A percentile compares a stretch with the other conserved stretches of the same genome.
Evolutionary conservation across 2,329 filamentous ascomycete species (phyloP).

Genomic region (Microdochium nivale): DNA sequence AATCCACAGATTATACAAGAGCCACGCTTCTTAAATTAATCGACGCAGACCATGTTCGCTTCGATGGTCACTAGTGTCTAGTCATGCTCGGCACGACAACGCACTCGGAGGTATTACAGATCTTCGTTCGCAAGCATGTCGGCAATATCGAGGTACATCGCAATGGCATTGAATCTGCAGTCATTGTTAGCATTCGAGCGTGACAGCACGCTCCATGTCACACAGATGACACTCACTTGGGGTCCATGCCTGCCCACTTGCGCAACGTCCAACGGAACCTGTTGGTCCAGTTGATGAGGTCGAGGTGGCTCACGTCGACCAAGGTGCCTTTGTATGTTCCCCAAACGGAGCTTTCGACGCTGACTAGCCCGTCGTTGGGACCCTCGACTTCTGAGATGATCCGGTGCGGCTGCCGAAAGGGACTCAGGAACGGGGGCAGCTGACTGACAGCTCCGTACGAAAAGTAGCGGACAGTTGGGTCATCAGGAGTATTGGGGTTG

Average conservation of each 20-base stretch:
- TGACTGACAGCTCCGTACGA: slow-evolving; percentile 49
- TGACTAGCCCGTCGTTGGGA: slow-evolving; percentile 60
- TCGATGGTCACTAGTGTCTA: too few relatives aligned
- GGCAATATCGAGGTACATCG: slow-evolving; percentile 57
- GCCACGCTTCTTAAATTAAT: too few relatives aligned
- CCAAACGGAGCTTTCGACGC: slow-evolving; percentile 53
- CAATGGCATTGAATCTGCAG: slow-evolving; percentile 54
- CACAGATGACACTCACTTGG: slow-evolving; percentile 31
- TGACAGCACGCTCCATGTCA: neutral
- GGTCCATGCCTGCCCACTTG: slow-evolving; percentile 42
- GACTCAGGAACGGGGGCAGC: slow-evolving; percentile 54
- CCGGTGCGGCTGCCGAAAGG: slow-evolving; percentile 44
- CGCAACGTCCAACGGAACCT: slow-evolving; percentile 46
- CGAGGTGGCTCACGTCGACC: slow-evolving; percentile 52
- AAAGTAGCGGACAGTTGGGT: slow-evolving; percentile 46
- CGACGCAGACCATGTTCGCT: too few relatives aligned
- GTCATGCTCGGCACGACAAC: too few relatives aligned
- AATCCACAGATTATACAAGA: too few relatives aligned
- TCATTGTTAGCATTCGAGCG: neutral
- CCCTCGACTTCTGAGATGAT: slow-evolving; percentile 45
- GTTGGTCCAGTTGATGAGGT: slow-evolving; percentile 63
- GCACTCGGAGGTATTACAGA: too few relatives aligned
- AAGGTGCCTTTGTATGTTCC: slow-evolving; percentile 57
- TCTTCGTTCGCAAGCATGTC: slow-evolving; percentile 12
- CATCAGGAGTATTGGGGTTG: slow-evolving; percentile 48